Conservation (phyloP, 345 rosid genomes). For the Camelina sativa region DNA sequence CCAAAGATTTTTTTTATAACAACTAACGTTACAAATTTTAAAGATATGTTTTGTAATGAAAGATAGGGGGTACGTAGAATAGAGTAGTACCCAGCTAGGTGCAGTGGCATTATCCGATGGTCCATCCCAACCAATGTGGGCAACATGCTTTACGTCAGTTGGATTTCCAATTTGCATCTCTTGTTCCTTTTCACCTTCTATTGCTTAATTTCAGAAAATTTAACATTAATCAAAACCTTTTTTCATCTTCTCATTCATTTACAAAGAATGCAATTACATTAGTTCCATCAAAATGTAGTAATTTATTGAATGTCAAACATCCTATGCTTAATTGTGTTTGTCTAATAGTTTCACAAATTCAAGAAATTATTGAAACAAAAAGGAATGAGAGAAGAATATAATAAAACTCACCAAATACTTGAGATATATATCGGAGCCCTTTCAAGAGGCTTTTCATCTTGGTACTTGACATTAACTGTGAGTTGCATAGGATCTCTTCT, state of each 20-base stretch:
- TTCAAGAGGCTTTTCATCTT: slow-evolving; percentile 55
- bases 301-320: background rate
- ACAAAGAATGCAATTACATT: background rate
- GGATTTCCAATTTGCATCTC: slow-evolving; percentile 84
- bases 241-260: slow-evolving; percentile 2
- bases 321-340: background rate
- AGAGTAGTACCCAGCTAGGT: slow-evolving; percentile 22
- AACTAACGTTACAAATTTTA: no score
- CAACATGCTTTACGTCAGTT: slow-evolving; percentile 92
- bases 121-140: slow-evolving; percentile 94
- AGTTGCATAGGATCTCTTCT: slow-evolving; percentile 24
- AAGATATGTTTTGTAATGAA: no score
- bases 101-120: slow-evolving; percentile 25
- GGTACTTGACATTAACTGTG: slow-evolving; percentile 13
- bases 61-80: no score
- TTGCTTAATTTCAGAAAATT: background rate
- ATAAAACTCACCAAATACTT: slow-evolving; percentile 51
- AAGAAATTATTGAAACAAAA: background rate
- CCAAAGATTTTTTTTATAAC: background rate
- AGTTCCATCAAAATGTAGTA: background rate
- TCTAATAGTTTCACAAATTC: background rate
- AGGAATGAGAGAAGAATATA: background rate
- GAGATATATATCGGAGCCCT: slow-evolving; percentile 58
- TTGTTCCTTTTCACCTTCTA: slow-evolving; percentile 66
- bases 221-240: background rate